Evolutionary conservation across 1,139 yeast species (phyloP), one percentile per base, ranked within the genome.

Genomic region (Sugiyamaella xylanicola): DNA sequence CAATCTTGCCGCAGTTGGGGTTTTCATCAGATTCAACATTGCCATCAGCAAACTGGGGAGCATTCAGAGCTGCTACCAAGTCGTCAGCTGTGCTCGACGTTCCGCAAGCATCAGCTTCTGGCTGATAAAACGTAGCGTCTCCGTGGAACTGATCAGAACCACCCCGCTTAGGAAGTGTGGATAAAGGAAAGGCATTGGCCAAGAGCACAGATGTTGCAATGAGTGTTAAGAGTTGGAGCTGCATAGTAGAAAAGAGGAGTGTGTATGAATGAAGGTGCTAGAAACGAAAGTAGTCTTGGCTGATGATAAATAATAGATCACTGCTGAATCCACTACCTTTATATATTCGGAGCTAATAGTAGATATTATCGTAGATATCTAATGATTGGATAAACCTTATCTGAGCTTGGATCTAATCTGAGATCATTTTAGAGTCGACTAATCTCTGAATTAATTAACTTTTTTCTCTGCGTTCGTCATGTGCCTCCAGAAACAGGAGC

Each of bases 51-150:
- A 69, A 72, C 63, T 71, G 72, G 35, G 58, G 65, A 49, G 55
- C 58, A 62, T 71, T 72, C 60, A 71, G 66, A 40, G 77, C 77
- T 43, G 68, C 75, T 59, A 83, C 76, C 61, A 69, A 69, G 63
- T 84, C 87, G 20, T 73, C 46, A 61, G 77, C 82, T 21, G 72
- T 53, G 71, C 70, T 77, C 59, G 74, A 69, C 51, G 63, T 58
- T 47, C 87, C 87, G 72, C 87, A 83, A 20, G 87, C 83, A 56
- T 87, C 87, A 56, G 82, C 69, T n/a, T 82, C 85, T 32, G 82
- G 72, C 48, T 72, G 72, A 72, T 80, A 83, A 75, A 70, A 83
- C 53, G 87, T 83, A 58, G 85, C 87, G 56, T 82, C 74, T 57
- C 87, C 87, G 16, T 72, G 58, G 67, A 61, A 70, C 41, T 52